These are phyloP conservation scores for Apostasia ramifera DNA, from an alignment of 106 monocot genomes.

Conservation along the genomic window DNA sequence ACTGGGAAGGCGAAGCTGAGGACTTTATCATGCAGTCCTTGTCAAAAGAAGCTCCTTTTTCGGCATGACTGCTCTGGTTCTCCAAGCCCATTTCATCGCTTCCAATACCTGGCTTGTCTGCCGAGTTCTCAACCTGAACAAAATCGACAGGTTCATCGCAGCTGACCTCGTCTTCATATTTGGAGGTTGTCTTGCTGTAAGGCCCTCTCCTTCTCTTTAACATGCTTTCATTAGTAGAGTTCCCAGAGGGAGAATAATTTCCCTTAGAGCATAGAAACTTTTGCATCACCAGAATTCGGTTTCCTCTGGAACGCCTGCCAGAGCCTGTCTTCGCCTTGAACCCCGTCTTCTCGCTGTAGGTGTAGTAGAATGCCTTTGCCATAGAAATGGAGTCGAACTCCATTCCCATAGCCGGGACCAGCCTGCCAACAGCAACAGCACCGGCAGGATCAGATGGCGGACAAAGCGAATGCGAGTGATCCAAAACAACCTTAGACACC, in stretches of 20 bases:
- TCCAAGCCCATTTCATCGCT: neutral
- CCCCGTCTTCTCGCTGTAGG: slow-evolving; percentile 53
- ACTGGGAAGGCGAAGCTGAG: neutral
- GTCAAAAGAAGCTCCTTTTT: slow-evolving; percentile 1
- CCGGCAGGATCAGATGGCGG: slow-evolving; percentile 23
- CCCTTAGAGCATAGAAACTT: slow-evolving; percentile 48
- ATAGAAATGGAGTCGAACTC: slow-evolving; percentile 52
- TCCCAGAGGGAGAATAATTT: neutral
- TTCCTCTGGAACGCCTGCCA: slow-evolving; percentile 42
- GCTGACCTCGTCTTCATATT: slow-evolving; percentile 10
- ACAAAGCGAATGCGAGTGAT: slow-evolving; percentile 32
- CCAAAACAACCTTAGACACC: slow-evolving; percentile 30
- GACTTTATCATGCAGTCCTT: neutral
- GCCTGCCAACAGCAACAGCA: slow-evolving; percentile 8
- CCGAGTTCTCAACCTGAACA: slow-evolving; percentile 15
- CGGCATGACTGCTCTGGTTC: neutral
- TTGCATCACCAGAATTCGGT: slow-evolving; percentile 45
- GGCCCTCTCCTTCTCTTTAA: slow-evolving; percentile 30
- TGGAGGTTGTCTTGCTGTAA: slow-evolving; percentile 16
- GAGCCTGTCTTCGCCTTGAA: slow-evolving; percentile 33
- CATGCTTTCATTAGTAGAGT: neutral
- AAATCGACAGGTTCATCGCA: slow-evolving; percentile 11
- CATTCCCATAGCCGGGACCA: slow-evolving; percentile 45
- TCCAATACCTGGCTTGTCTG: slow-evolving; percentile 4
- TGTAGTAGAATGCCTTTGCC: slow-evolving; percentile 44